Percentiles rank a stretch among this genome's conserved stretches.
These are phyloP conservation scores for Capsicum chinense DNA, from an alignment of 257 asterid genomes.

Conservation along the genomic window DNA sequence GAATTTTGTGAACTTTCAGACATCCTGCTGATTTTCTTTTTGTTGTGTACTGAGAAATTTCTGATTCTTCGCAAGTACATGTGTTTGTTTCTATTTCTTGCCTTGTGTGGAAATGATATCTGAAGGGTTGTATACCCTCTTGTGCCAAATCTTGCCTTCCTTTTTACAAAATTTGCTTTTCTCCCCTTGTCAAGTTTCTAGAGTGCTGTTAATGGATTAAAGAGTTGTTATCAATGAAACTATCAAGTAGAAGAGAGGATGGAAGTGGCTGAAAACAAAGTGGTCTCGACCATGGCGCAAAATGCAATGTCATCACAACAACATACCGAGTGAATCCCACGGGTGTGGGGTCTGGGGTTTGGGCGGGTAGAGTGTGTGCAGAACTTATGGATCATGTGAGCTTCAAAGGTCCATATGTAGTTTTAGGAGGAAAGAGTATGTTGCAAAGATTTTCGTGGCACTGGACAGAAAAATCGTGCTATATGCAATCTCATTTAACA, in stretches of 20 bases:
- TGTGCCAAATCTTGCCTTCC: neutral
- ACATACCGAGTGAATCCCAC: no score
- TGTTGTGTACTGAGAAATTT: neutral
- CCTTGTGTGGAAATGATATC: neutral
- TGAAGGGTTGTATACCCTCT: neutral
- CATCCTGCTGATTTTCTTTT: neutral
- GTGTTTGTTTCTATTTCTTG: neutral
- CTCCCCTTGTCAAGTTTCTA: neutral
- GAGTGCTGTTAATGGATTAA: neutral
- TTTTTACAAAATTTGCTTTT: neutral
- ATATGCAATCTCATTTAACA: slow-evolving; percentile 25
- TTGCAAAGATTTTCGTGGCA: neutral
- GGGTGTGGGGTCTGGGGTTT: no score
- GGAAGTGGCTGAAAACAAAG: neutral
- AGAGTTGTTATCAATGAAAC: neutral
- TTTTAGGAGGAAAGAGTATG: neutral
- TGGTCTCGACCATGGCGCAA: neutral
- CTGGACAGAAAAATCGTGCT: neutral
- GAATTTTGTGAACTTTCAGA: neutral
- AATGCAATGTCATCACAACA: neutral
- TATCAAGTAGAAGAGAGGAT: neutral
- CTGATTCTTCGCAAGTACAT: neutral
- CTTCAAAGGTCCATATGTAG: neutral
- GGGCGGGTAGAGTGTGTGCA: no score
- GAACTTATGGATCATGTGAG: neutral